These are phyloP conservation scores for Primulina huaijiensis DNA, from an alignment of 257 asterid genomes.

Conservation along the genomic window DNA sequence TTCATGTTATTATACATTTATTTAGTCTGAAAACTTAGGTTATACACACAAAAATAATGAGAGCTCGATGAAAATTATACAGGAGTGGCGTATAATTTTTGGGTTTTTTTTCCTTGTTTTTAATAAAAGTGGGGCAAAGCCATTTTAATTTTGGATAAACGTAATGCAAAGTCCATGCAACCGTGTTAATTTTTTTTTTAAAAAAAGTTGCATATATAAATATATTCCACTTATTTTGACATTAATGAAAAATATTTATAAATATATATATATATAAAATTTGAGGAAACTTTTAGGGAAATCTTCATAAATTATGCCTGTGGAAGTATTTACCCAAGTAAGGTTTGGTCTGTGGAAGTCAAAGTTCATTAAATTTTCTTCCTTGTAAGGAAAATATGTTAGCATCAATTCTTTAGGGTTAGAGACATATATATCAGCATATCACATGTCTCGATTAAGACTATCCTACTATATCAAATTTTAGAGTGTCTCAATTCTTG, in stretches of 20 bases:
- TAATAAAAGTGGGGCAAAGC: no score
- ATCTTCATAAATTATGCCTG: neutral
- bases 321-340: constrained; percentile 1
- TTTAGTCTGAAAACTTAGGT: no score
- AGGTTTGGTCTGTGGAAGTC: constrained; percentile 5
- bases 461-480: neutral
- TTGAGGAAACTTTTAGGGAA: neutral
- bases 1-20: no score
- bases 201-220: neutral
- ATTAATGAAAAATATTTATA: no score
- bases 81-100: no score
- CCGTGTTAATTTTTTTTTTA: neutral
- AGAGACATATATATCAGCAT: neutral
- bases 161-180: neutral
- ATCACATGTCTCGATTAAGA: neutral
- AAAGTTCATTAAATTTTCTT: constrained; percentile 15
- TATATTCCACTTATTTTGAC: neutral
- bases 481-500: neutral
- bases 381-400: neutral
- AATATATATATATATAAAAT: no score
- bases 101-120: no score
- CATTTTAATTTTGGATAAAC: neutral
- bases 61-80: no score
- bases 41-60: no score
- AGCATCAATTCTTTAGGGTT: neutral